phyloP scores from a whole-genome alignment of 345 rosid genomes.

The Camelina hispida region DNA sequence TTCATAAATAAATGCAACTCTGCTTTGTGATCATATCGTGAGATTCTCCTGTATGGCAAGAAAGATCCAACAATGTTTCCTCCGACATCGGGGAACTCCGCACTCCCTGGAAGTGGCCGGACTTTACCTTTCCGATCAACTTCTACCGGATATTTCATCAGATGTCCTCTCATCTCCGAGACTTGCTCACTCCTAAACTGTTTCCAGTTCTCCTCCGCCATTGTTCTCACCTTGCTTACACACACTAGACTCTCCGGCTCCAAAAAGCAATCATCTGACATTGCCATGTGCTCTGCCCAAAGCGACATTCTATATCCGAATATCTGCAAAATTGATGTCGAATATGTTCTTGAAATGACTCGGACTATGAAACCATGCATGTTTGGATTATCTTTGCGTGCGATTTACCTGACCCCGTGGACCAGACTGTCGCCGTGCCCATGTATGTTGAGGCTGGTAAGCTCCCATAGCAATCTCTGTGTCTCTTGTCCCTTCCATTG shows the following conservation, averaged over 20 bases:
- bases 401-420: conserved; percentile 81
- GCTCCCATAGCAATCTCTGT: conserved; percentile 99
- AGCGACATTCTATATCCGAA: conserved; percentile 94
- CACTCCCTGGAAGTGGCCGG: conserved; percentile 65
- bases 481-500: conserved; percentile 96
- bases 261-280: conserved; percentile 61
- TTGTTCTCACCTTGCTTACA: conserved; percentile 62
- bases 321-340: conserved; percentile 47
- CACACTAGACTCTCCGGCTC: conserved; percentile 82
- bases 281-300: conserved; percentile 91
- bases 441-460: conserved; percentile 91
- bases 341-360: neutral
- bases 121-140: conserved; percentile 86
- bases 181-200: conserved; percentile 67
- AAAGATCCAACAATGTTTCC: conserved; percentile 87
- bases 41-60: conserved; percentile 82
- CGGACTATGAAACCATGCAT: neutral
- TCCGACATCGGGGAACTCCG: conserved; percentile 87
- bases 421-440: conserved; percentile 63
- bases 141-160: conserved; percentile 83
- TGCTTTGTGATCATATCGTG: conserved; percentile 57
- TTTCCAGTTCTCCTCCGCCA: conserved; percentile 75
- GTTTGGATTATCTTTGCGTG: neutral
- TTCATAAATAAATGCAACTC: neutral
- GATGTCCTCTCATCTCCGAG: conserved; percentile 86